phyloP scores from a whole-genome alignment of 306 rosid genomes.

The Gastrolobium bilobum region DNA sequence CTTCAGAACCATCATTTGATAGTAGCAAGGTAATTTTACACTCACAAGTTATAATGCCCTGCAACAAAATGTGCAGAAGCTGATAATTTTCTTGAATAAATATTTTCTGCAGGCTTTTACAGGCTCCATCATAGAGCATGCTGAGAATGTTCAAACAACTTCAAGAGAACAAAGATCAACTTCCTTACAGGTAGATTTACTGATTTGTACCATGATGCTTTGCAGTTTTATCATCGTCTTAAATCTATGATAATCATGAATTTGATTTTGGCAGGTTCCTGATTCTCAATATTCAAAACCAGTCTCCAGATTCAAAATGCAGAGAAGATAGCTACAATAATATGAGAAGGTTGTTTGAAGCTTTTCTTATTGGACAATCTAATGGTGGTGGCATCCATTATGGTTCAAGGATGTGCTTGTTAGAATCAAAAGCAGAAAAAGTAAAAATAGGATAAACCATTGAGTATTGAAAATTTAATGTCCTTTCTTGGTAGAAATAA shows the following conservation, averaged over 20 bases:
- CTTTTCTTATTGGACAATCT: constrained; percentile 25
- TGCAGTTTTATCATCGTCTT: constrained; percentile 34
- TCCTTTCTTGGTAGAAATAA: background rate
- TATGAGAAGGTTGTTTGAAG: constrained; percentile 25
- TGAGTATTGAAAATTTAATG: constrained; percentile 7
- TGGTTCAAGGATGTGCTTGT: constrained; percentile 22
- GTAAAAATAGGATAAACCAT: background rate
- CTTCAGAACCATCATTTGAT: constrained; percentile 67
- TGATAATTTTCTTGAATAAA: constrained; percentile 5
- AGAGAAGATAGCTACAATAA: constrained; percentile 64
- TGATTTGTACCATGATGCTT: constrained; percentile 3
- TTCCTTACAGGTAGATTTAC: constrained; percentile 65
- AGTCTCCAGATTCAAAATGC: constrained; percentile 93
- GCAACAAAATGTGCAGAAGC: background rate
- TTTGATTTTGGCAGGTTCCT: constrained; percentile 57
- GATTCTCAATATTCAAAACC: constrained; percentile 77
- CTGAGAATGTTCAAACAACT: constrained; percentile 50
- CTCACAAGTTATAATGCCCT: background rate
- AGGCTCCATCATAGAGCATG: constrained; percentile 82
- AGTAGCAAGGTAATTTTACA: constrained; percentile 59
- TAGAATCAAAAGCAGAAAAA: constrained; percentile 42
- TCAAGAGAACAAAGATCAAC: constrained; percentile 56
- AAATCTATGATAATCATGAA: constrained; percentile 21
- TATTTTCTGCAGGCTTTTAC: constrained; percentile 77
- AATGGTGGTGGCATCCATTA: constrained; percentile 10